phyloP scores from a whole-genome alignment of 768 basidiomycete genomes.

The Boletus subcaerulescens region DNA sequence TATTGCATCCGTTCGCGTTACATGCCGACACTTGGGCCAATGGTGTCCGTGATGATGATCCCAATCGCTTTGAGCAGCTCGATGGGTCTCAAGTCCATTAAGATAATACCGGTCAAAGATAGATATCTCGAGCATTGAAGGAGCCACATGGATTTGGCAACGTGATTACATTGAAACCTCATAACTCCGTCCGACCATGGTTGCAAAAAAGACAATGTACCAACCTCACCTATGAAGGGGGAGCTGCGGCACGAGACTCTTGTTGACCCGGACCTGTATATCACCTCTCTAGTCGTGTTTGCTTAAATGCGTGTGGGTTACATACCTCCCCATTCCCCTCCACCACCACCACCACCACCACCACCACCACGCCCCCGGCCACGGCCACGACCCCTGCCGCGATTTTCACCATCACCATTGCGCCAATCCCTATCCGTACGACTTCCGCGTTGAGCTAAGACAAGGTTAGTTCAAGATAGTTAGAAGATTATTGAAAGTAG shows the following conservation, averaged over 20 bases:
- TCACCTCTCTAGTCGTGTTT: not conserved
- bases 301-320: not conserved
- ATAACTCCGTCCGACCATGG: not conserved
- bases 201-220: not conserved
- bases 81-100: too few species aligned
- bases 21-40: too few species aligned
- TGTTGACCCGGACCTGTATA: slow-evolving; percentile 20
- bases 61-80: too few species aligned
- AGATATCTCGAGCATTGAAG: not conserved
- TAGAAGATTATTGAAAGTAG: not conserved
- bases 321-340: slow-evolving; percentile 40
- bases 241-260: slow-evolving; percentile 19
- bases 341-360: slow-evolving; percentile 27
- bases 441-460: slow-evolving; percentile 16
- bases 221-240: slow-evolving; percentile 12
- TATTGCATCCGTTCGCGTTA: not conserved
- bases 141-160: slow-evolving; percentile 5
- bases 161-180: not conserved
- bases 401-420: slow-evolving; percentile 40
- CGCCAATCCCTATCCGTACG: slow-evolving; percentile 45
- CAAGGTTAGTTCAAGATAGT: not conserved
- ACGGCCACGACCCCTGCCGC: slow-evolving; percentile 41
- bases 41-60: too few species aligned
- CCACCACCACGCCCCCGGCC: slow-evolving; percentile 42
- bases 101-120: not conserved